phyloP scores from a whole-genome alignment of 2,329 filamentous ascomycete species.

The Stachybotrys chartarum region DNA sequence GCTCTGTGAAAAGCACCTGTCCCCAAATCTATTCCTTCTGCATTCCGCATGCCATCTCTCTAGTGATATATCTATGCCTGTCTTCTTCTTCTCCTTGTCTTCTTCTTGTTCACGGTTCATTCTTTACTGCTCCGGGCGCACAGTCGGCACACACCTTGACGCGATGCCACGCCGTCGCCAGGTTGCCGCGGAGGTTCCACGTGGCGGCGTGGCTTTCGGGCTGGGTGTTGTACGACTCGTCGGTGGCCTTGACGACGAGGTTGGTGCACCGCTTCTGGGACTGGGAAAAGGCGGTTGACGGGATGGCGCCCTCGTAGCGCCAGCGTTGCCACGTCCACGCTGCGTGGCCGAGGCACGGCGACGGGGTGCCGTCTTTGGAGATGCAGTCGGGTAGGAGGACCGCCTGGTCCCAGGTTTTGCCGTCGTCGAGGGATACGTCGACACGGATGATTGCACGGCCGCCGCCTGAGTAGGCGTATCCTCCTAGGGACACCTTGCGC shows the following conservation, averaged over 20 bases:
- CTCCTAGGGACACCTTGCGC: constrained; percentile 37
- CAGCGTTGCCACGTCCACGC: constrained; percentile 60
- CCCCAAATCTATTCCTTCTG: no score
- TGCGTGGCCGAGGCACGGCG: constrained; percentile 33
- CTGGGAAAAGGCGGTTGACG: constrained; percentile 20
- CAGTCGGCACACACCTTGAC: constrained; percentile 33
- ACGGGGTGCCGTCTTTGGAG: constrained; percentile 14
- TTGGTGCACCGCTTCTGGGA: constrained; percentile 32
- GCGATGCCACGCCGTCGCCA: constrained; percentile 62
- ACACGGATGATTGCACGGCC: constrained; percentile 60
- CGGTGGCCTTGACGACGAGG: constrained; percentile 58
- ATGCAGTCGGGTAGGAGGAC: constrained; percentile 44
- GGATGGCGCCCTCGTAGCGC: constrained; percentile 46
- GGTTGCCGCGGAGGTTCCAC: constrained; percentile 58
- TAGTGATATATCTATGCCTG: no score
- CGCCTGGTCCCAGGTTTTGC: constrained; percentile 58
- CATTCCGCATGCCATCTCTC: no score
- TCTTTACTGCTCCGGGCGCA: background rate
- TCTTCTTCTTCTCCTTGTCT: no score
- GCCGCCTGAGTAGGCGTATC: constrained; percentile 63
- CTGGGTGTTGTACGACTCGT: constrained; percentile 60
- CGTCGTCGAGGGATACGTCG: constrained; percentile 58
- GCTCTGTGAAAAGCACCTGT: background rate
- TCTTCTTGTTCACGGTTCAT: background rate
- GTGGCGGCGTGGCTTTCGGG: constrained; percentile 52